phyloP scores from a whole-genome alignment of 1,139 yeast genomes.

The Pichia sp. region DNA sequence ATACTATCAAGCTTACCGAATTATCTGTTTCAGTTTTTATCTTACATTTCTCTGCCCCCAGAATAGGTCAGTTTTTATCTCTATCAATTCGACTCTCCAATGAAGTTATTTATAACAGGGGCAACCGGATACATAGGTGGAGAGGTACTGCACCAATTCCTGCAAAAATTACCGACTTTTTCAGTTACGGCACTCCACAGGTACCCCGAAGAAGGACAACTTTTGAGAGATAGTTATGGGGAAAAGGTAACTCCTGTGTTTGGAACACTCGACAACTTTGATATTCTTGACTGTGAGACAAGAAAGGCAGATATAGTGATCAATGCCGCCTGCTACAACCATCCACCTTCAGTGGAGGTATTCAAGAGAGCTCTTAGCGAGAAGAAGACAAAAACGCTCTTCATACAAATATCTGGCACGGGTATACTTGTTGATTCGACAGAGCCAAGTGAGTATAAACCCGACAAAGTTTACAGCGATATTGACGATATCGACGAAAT shows the following conservation, averaged over 20 bases:
- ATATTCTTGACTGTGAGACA: background rate
- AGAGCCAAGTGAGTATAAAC: background rate
- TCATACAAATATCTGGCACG: constrained; percentile 6
- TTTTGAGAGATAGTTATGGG: background rate
- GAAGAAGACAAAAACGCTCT: constrained; percentile 1
- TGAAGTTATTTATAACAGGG: constrained; percentile 5
- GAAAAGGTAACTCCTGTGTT: background rate
- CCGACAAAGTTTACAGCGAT: constrained; percentile 5
- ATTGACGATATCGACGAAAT: constrained; percentile 8
- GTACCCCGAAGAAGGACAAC: background rate
- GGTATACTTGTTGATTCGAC: constrained; percentile 1
- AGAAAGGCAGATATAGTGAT: constrained; percentile 2
- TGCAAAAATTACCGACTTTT: constrained; percentile 1
- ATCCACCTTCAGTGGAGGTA: background rate
- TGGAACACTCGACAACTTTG: constrained; percentile 1
- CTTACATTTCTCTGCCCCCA: too few species aligned
- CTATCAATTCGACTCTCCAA: background rate
- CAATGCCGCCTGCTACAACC: constrained; percentile 6
- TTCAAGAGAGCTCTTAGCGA: constrained; percentile 2
- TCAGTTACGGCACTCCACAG: constrained; percentile 1
- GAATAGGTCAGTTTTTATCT: too few species aligned
- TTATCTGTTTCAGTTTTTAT: too few species aligned
- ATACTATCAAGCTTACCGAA: too few species aligned
- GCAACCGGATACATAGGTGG: constrained; percentile 10
- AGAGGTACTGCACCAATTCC: constrained; percentile 6